Evolutionary conservation across 1,284 basidiomycete species (phyloP), one percentile per base, ranked within the genome.

Genomic region (Ustilago esculenta): DNA sequence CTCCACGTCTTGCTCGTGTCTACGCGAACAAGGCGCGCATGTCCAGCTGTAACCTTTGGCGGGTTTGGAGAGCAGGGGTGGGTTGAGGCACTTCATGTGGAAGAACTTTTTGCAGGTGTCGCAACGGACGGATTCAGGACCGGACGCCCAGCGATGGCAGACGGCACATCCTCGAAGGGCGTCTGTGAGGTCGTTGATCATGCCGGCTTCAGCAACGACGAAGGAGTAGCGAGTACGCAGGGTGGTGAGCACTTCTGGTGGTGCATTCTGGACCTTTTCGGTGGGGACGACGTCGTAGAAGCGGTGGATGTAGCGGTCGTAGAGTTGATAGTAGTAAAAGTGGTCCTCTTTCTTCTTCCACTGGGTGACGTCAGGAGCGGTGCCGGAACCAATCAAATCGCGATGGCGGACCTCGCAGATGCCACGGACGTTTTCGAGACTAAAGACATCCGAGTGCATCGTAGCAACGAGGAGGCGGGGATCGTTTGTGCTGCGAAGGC

Each of bases 41-140:
- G 92, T 93, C 95, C 95, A 98, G 29, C 92, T 93, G 84, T 97
- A 98, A 21, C 96, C 96, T 69, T 94, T 89, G 17, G 94, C 92
- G 2, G 95, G 96, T 83, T 98, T 98, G 4, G 90, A 90, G n/a
- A 87, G 84, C n/a, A 98, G 85, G 2, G 95, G 94, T 20, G 96
- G 95, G 63, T 90, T 90, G 48, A 97, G 89, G 79, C 95, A 98
- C 58, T 85, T 83, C 91, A 98, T 97, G 83, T 98, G 95, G 84
- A 94, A 98, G 84, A 89, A 92, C 64, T 88, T 88, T 83, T 94
- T 92, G 86, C 95, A 98, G 32, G 90, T 87, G 29, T 95, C 93
- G 86, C 95, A 98, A 77, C 90, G 89, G 37, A 98, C 92, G 3
- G 92, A 91, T 73, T 97, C 92, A 59, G 56, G 70, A 14, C 50